phyloP scores from a whole-genome alignment of 805 yeast genomes.

The Saccharomycopsis lassenensis region DNA sequence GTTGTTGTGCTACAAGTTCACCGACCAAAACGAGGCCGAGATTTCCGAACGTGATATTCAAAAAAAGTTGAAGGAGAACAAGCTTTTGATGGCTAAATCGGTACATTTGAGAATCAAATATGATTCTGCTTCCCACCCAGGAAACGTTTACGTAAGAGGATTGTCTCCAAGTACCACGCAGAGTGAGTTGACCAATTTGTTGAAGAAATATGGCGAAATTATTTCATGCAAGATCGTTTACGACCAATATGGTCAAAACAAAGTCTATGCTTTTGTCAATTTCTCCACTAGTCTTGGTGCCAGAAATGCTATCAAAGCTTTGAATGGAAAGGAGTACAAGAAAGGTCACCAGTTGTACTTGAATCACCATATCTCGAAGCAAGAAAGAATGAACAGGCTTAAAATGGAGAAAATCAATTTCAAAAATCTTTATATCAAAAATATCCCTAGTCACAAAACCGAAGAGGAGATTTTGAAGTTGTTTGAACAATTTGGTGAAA shows the following conservation, averaged over 20 bases:
- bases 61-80: conserved; percentile 4
- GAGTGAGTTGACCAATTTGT: conserved; percentile 28
- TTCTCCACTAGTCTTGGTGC: conserved; percentile 49
- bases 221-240: conserved; percentile 36
- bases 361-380: conserved; percentile 54
- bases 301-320: conserved; percentile 43
- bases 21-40: conserved; percentile 13
- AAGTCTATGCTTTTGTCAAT: conserved; percentile 60
- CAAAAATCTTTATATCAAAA: conserved; percentile 43
- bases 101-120: conserved; percentile 16
- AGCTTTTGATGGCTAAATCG: not conserved
- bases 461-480: conserved; percentile 31
- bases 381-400: conserved; percentile 43
- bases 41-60: conserved; percentile 8
- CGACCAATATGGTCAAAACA: conserved; percentile 34
- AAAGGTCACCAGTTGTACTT: conserved; percentile 31
- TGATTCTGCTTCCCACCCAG: conserved; percentile 40
- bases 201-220: conserved; percentile 32
- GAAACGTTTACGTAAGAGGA: conserved; percentile 45
- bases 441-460: conserved; percentile 31
- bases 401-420: conserved; percentile 37
- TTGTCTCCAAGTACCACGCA: conserved; percentile 27
- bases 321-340: conserved; percentile 33
- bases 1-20: no score
- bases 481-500: conserved; percentile 36